Percentiles rank a stretch among this genome's conserved stretches.
phyloP scores from a whole-genome alignment of 2,329 filamentous ascomycete genomes.

The Phyllosticta citribraziliensis region DNA sequence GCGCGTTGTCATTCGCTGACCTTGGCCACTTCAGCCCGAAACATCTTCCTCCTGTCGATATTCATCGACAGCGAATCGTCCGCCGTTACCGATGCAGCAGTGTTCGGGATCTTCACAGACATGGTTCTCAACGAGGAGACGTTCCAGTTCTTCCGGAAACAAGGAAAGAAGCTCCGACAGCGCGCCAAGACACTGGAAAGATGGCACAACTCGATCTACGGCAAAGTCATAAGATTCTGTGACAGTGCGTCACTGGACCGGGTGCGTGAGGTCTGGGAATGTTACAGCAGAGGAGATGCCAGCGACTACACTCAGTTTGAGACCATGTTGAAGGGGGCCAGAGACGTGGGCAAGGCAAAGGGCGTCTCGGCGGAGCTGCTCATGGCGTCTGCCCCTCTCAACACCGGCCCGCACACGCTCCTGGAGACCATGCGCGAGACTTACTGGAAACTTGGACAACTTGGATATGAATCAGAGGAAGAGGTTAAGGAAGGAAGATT shows the following conservation, averaged over 20 bases:
- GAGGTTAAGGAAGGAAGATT: background rate
- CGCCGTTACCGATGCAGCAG: constrained; percentile 36
- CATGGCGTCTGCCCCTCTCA: background rate
- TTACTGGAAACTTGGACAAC: background rate
- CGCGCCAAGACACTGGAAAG: constrained; percentile 29
- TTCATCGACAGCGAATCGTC: constrained; percentile 33
- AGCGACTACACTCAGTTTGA: background rate
- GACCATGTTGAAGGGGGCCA: background rate
- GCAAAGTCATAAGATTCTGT: constrained; percentile 38
- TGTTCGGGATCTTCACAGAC: constrained; percentile 45
- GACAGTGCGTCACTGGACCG: constrained; percentile 37
- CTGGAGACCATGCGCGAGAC: background rate
- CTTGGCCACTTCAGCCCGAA: constrained; percentile 38
- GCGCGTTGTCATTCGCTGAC: background rate
- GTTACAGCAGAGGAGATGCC: constrained; percentile 18
- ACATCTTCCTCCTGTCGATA: constrained; percentile 44
- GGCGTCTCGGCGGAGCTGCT: background rate
- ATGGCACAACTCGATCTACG: constrained; percentile 41
- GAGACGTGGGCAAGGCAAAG: background rate
- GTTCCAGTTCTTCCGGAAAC: constrained; percentile 29
- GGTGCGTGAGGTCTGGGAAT: constrained; percentile 32
- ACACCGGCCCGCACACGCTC: background rate
- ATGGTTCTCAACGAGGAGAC: constrained; percentile 33
- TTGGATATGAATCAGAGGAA: background rate
- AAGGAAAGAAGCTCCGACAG: constrained; percentile 35